phyloP scores from a whole-genome alignment of 495 filamentous ascomycete species.

The Gamarada debralockiae region DNA sequence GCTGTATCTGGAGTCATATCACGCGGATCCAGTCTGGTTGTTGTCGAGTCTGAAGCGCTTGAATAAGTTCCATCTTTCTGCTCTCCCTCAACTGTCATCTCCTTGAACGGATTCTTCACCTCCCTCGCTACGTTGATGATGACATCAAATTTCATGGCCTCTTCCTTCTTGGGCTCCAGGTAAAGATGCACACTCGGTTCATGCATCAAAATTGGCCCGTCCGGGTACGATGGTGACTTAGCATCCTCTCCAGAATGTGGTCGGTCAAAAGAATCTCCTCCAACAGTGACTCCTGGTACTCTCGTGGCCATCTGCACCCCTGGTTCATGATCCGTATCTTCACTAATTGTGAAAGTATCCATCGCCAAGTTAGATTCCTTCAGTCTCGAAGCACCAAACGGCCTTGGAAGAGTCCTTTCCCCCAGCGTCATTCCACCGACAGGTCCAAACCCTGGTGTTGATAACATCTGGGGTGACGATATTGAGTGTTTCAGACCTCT shows the following conservation, averaged over 20 bases:
- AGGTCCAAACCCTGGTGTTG: constrained; percentile 48
- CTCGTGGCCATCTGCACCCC: constrained; percentile 53
- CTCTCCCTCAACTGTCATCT: constrained; percentile 25
- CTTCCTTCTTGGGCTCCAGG: constrained; percentile 80
- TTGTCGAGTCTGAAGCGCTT: not conserved
- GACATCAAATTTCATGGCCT: constrained; percentile 84
- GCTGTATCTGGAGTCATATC: constrained; percentile 65
- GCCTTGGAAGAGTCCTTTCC: constrained; percentile 43
- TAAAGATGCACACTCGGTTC: constrained; percentile 91
- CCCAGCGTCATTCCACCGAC: constrained; percentile 51
- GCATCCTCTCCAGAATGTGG: constrained; percentile 61
- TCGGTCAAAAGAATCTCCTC: constrained; percentile 43
- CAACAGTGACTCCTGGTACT: constrained; percentile 36
- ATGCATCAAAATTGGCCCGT: constrained; percentile 89
- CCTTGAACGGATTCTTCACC: constrained; percentile 80
- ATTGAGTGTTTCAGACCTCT: constrained; percentile 52
- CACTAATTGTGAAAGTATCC: constrained; percentile 48
- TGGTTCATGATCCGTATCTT: constrained; percentile 68
- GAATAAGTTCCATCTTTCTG: constrained; percentile 16
- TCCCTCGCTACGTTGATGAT: constrained; percentile 95
- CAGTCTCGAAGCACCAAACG: constrained; percentile 29
- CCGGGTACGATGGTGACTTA: constrained; percentile 86
- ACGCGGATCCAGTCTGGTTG: constrained; percentile 35
- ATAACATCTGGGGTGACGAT: constrained; percentile 51
- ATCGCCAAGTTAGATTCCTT: constrained; percentile 24